Evolutionary conservation across 2,329 filamentous ascomycete species (phyloP).

Genomic region (Neonectria faginata): DNA sequence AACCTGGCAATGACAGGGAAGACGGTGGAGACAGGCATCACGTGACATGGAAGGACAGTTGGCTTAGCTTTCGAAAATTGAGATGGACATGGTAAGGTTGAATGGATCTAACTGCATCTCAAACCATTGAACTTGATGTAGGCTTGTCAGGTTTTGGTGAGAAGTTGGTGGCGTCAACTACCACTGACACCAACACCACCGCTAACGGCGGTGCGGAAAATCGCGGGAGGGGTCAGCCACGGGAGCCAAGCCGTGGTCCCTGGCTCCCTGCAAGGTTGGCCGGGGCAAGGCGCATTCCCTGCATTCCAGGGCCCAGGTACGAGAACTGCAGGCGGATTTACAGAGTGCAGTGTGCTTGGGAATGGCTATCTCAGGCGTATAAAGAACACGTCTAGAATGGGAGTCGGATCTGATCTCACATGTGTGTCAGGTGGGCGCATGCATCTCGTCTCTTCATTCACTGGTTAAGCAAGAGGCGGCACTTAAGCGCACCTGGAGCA

Average conservation of each 20-base stretch:
- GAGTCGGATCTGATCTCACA: slow-evolving; percentile 9
- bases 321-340: not conserved
- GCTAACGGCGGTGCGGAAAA: not conserved
- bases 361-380: not conserved
- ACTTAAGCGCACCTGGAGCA: not conserved
- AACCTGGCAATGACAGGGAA: not conserved
- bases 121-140: not conserved
- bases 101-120: too few relatives aligned
- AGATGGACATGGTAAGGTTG: not conserved
- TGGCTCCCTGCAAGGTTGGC: slow-evolving; percentile 20
- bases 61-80: not conserved
- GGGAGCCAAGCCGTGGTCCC: slow-evolving; percentile 13
- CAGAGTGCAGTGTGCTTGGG: slow-evolving; percentile 13
- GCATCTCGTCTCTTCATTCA: slow-evolving; percentile 6
- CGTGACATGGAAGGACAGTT: slow-evolving; percentile 6
- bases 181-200: not conserved
- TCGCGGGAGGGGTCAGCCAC: slow-evolving; percentile 13
- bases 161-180: not conserved
- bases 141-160: not conserved
- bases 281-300: slow-evolving; percentile 16
- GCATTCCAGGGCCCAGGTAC: slow-evolving; percentile 21
- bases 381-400: too few relatives aligned
- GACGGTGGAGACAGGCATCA: slow-evolving; percentile 18
- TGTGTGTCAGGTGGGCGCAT: slow-evolving; percentile 6
- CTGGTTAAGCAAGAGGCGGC: not conserved